phyloP scores from a whole-genome alignment of 768 basidiomycete species.

The Lyophyllum atratum region DNA sequence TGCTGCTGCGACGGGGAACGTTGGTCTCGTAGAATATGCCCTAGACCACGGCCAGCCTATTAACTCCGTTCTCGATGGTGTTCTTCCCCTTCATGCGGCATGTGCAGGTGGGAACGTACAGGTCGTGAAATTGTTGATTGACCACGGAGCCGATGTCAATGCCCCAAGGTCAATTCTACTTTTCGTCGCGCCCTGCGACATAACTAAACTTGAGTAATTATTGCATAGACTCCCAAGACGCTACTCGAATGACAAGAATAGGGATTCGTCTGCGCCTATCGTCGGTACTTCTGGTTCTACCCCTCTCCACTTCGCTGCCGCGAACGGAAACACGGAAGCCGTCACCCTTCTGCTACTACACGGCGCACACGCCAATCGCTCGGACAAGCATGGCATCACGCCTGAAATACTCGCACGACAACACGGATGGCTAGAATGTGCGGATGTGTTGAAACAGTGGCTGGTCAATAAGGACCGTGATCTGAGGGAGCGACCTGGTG shows the following conservation, averaged over 20 bases:
- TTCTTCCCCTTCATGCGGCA: constrained; percentile 96
- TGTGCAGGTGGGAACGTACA: constrained; percentile 87
- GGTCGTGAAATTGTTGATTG: constrained; percentile 87
- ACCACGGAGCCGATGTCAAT: constrained; percentile 97
- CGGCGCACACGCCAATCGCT: constrained; percentile 78
- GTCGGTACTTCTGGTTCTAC: constrained; percentile 88
- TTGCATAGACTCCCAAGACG: constrained; percentile 64
- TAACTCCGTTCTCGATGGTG: constrained; percentile 94
- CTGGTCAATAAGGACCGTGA: constrained; percentile 61
- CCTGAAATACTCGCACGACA: constrained; percentile 82
- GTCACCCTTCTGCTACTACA: constrained; percentile 79
- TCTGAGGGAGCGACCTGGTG: constrained; percentile 49
- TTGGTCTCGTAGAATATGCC: constrained; percentile 92
- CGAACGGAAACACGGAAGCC: constrained; percentile 85
- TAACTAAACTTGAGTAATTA: constrained; percentile 1
- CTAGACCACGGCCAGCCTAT: constrained; percentile 93
- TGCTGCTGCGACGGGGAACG: constrained; percentile 81
- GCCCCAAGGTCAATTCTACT: constrained; percentile 69
- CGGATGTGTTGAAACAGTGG: constrained; percentile 72
- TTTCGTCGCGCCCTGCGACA: constrained; percentile 3
- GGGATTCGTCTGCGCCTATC: constrained; percentile 68
- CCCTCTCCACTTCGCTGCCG: constrained; percentile 95
- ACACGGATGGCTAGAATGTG: constrained; percentile 80
- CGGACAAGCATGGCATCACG: constrained; percentile 92
- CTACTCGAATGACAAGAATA: constrained; percentile 69